Evolutionary conservation across 2,329 filamentous ascomycete species (phyloP).

Genomic region (Nigrospora sphaerica): DNA sequence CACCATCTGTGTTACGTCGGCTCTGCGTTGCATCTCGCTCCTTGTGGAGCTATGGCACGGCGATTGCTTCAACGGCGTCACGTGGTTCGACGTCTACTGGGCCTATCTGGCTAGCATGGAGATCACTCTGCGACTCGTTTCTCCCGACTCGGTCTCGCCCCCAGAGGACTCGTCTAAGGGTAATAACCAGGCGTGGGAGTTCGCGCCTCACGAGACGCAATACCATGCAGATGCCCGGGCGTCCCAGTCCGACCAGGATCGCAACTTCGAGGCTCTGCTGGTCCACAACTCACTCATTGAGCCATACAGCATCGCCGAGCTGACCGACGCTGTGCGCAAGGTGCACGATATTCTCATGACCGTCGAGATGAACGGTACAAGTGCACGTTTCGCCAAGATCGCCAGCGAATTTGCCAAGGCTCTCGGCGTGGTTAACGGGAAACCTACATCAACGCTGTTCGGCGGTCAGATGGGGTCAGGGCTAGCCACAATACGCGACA

Average conservation of each 20-base stretch:
- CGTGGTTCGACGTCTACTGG: conserved; percentile 15
- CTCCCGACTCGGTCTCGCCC: conserved; percentile 5
- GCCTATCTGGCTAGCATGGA: conserved; percentile 12
- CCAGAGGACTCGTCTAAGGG: no score
- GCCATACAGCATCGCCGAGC: conserved; percentile 8
- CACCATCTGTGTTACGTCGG: conserved; percentile 12
- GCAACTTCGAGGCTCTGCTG: conserved; percentile 1
- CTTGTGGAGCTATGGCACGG: conserved; percentile 11
- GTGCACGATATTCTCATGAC: conserved; percentile 12
- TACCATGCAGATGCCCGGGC: conserved; percentile 2
- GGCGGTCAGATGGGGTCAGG: conserved; percentile 1
- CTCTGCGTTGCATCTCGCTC: conserved; percentile 12
- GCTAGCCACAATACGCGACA: background rate
- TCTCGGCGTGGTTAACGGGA: conserved; percentile 9
- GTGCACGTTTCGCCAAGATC: conserved; percentile 14
- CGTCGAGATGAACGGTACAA: conserved; percentile 15
- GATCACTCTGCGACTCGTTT: conserved; percentile 13
- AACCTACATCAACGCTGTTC: conserved; percentile 5
- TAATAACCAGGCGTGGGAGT: conserved; percentile 1
- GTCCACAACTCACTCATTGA: conserved; percentile 5
- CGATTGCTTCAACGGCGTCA: conserved; percentile 11
- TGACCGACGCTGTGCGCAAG: conserved; percentile 8
- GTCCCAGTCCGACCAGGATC: background rate
- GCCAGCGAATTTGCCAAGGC: conserved; percentile 14
- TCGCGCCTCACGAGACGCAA: conserved; percentile 4